Evolutionary conservation across 495 filamentous ascomycete genomes (phyloP), one percentile per base, ranked within the genome.

Genomic region (Xylaria acuta): DNA sequence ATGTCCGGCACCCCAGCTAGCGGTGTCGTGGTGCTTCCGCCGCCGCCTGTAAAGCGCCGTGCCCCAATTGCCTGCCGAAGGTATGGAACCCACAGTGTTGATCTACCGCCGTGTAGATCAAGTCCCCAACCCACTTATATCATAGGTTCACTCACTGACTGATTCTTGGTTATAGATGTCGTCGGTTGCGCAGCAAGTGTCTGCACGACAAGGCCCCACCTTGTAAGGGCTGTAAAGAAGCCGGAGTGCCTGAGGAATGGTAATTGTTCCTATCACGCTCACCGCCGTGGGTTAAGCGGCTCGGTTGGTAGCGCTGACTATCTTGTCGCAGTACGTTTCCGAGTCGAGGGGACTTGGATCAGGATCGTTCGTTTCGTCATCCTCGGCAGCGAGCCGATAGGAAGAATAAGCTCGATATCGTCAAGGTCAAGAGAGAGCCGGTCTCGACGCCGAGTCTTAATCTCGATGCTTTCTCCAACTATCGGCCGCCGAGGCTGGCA

Each of bases 131-230:
- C 25, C 34, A 47, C 69, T 18, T 8, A n/a, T 36, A 9, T 54
- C 25, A 38, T 49, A n/a, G 18, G 38, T 40, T 54, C 43, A 43
- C 32, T 63, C 68, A 40, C 59, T 54, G 36, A 54, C 47, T 38
- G n/a, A n/a, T n/a, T n/a, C 16, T 25, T 45, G 63, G 47, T 68
- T 40, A 47, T 27, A 86, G 84, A 81, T 86, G 84, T 70, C 84
- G 84, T 54, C 84, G 84, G 36, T 81, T 86, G 80, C 78, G 84
- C 68, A 85, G 82, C 78, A 86, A 85, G 75, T 86, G 84, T 69
- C 60, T 83, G 27, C 84, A 86, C 71, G 81, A 84, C 9, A 84
- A 83, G 63, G 77, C 71, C n/a, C 71, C 83, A 5, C 84, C 84
- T 20, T 86, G 84, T 65, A 81, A 83, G 43, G 74, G 80, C 0